phyloP scores from a whole-genome alignment of 495 filamentous ascomycete species.

The Podospora tetraspora region DNA sequence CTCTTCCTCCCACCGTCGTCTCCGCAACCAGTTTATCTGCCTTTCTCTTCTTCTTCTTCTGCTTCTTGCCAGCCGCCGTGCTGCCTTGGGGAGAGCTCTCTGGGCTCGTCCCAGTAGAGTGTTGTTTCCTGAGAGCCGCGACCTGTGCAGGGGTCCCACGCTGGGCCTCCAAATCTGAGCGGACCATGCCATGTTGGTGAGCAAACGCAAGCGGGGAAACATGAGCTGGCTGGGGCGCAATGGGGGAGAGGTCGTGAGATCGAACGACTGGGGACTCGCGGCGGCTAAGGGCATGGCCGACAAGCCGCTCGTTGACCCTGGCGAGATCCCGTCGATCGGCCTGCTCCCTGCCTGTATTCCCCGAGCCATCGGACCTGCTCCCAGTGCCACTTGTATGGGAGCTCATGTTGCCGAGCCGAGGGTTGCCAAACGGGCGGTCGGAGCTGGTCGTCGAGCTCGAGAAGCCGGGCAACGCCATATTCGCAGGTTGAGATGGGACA shows the following conservation, averaged over 20 bases:
- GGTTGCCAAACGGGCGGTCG: constrained; percentile 11
- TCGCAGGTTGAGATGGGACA: constrained; percentile 8
- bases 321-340: constrained; percentile 32
- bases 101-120: constrained; percentile 39
- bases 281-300: constrained; percentile 29
- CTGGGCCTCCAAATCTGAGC: constrained; percentile 26
- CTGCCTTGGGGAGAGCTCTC: constrained; percentile 48
- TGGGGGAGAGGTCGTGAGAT: constrained; percentile 55
- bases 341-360: constrained; percentile 35
- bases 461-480: constrained; percentile 13
- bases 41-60: constrained; percentile 50
- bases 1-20: constrained; percentile 7
- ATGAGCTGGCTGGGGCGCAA: constrained; percentile 76
- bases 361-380: constrained; percentile 39
- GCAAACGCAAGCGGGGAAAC: constrained; percentile 69
- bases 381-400: constrained; percentile 34
- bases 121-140: constrained; percentile 43
- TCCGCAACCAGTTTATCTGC: constrained; percentile 38
- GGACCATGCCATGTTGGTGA: constrained; percentile 51
- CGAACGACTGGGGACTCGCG: constrained; percentile 36
- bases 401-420: constrained; percentile 20
- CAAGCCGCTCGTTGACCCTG: constrained; percentile 30
- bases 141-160: constrained; percentile 45
- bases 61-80: constrained; percentile 38
- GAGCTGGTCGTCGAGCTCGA: constrained; percentile 15